Percentiles rank a stretch among this genome's conserved stretches.
phyloP scores from a whole-genome alignment of 495 filamentous ascomycete species.

The Xylaria bambusicola region DNA sequence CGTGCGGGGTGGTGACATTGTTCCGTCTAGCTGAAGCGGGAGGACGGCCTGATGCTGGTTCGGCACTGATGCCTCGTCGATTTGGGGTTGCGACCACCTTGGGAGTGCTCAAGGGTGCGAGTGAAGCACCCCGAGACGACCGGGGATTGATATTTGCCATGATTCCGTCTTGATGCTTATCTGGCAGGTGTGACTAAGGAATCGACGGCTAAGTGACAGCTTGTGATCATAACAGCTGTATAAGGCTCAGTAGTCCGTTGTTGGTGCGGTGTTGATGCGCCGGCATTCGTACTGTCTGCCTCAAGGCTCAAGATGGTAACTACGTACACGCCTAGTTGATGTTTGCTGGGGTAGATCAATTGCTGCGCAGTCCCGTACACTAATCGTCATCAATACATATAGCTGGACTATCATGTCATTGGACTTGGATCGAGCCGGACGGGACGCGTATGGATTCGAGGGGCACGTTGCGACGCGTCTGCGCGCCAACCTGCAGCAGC shows the following conservation, averaged over 20 bases:
- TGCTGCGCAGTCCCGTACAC: not conserved
- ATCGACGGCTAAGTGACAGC: not conserved
- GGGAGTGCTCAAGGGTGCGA: conserved; percentile 25
- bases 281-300: too few relatives aligned
- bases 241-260: not conserved
- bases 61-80: conserved; percentile 34
- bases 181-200: not conserved
- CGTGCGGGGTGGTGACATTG: conserved; percentile 64
- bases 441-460: not conserved
- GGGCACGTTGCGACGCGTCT: not conserved
- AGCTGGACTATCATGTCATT: not conserved
- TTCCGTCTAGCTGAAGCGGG: conserved; percentile 42
- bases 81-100: conserved; percentile 34
- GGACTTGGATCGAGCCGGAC: not conserved
- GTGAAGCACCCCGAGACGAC: conserved; percentile 8
- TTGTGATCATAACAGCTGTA: not conserved
- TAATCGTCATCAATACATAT: too few relatives aligned
- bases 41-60: conserved; percentile 35
- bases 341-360: not conserved
- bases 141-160: conserved; percentile 26
- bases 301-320: too few relatives aligned
- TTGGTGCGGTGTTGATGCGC: not conserved
- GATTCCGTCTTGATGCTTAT: conserved; percentile 1
- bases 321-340: too few relatives aligned
- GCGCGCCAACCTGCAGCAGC: not conserved